phyloP scores from a whole-genome alignment of 2,329 filamentous ascomycete species.

The Hypoxylon sp. region DNA sequence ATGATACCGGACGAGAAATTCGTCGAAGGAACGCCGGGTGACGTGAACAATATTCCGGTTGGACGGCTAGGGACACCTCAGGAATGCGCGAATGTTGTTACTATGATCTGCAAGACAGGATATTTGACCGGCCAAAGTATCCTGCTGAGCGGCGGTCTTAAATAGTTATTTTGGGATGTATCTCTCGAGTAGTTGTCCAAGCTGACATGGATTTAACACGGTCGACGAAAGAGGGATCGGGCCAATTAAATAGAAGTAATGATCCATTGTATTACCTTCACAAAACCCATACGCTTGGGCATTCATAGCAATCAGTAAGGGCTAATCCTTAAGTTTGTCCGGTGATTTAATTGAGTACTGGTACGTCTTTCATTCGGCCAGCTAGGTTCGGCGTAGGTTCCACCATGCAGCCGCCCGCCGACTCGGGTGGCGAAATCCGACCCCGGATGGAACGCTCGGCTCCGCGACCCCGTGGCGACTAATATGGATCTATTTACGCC shows the following conservation, averaged over 20 bases:
- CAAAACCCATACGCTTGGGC: not conserved
- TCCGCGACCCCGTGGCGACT: constrained; percentile 33
- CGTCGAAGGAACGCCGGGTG: constrained; percentile 67
- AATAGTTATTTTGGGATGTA: constrained; percentile 51
- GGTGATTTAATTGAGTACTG: not conserved
- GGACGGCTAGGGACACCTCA: constrained; percentile 70
- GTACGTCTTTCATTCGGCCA: constrained; percentile 13
- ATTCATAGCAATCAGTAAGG: not conserved
- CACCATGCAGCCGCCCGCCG: constrained; percentile 20
- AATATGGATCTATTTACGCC: constrained; percentile 8
- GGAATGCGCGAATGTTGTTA: constrained; percentile 73
- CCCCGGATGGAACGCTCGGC: constrained; percentile 26
- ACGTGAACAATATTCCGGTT: constrained; percentile 72
- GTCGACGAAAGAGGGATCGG: not conserved
- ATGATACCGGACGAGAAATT: constrained; percentile 72
- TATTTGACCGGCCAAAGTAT: constrained; percentile 72
- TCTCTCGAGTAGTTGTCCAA: not conserved
- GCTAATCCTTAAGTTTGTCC: not conserved
- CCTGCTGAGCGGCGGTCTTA: constrained; percentile 66
- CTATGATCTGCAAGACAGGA: constrained; percentile 72
- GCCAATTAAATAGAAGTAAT: not conserved
- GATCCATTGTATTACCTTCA: not conserved
- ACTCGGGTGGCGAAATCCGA: constrained; percentile 37
- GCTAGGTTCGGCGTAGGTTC: constrained; percentile 28
- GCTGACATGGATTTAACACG: not conserved